Conservation (phyloP, 305 asterid species). For the Monarda citriodora region DNA sequence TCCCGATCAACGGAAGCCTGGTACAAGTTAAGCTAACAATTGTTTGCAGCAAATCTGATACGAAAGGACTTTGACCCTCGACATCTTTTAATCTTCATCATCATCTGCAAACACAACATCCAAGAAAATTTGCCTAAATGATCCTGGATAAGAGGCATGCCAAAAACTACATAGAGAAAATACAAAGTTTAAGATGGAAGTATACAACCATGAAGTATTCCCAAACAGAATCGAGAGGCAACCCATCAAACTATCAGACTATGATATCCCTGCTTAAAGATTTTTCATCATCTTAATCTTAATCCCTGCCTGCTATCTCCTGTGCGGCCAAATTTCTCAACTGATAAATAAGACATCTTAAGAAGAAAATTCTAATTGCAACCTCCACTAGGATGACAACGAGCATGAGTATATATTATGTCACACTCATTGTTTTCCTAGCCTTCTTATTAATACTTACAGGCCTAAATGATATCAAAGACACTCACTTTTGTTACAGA, state of each 20-base stretch:
- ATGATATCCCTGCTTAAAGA: not conserved
- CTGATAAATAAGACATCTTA: too few relatives aligned
- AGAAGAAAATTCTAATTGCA: too few relatives aligned
- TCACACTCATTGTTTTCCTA: too few relatives aligned
- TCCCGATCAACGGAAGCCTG: slow-evolving; percentile 12
- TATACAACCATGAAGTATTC: not conserved
- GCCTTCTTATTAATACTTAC: too few relatives aligned
- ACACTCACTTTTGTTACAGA: not conserved
- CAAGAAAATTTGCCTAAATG: slow-evolving; percentile 9
- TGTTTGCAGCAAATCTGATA: slow-evolving; percentile 20
- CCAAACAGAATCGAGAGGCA: not conserved
- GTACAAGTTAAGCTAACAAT: slow-evolving; percentile 24
- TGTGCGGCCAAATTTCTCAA: not conserved
- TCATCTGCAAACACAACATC: slow-evolving; percentile 52
- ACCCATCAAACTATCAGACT: not conserved
- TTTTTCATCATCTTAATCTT: not conserved
- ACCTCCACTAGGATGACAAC: too few relatives aligned
- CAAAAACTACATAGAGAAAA: not conserved
- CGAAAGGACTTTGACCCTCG: slow-evolving; percentile 14
- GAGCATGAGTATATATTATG: too few relatives aligned
- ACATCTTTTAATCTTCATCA: slow-evolving; percentile 55
- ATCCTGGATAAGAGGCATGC: not conserved
- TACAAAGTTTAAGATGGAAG: not conserved
- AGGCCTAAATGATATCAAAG: slow-evolving; percentile 1
- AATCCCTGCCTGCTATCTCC: not conserved